Percentiles rank a stretch among this genome's conserved stretches.
These are phyloP conservation scores for Coelastrella sp. DNA, from an alignment of 139 green algal genomes.

Conservation along the genomic window DNA sequence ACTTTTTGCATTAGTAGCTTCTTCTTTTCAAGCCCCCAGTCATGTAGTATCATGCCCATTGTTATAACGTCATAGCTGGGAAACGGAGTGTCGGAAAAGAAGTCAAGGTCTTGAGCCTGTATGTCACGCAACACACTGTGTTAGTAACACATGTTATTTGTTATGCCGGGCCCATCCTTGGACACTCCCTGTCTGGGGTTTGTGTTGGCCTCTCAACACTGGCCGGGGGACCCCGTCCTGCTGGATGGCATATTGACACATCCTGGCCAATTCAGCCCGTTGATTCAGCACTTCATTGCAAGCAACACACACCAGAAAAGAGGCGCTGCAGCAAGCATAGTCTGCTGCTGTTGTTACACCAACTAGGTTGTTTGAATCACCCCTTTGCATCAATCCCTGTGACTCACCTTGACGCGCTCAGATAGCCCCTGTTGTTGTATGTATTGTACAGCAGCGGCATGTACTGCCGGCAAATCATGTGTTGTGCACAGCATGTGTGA, in stretches of 20 bases:
- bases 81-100: slow-evolving; percentile 45
- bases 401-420: slow-evolving; percentile 44
- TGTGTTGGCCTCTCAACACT: too few species aligned
- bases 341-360: neutral
- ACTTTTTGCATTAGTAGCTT: slow-evolving; percentile 56
- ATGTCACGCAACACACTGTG: neutral
- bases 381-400: neutral
- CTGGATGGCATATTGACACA: too few species aligned
- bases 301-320: neutral
- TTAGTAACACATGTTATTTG: too few species aligned
- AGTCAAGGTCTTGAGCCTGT: slow-evolving; percentile 47
- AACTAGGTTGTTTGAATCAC: neutral
- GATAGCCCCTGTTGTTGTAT: slow-evolving; percentile 39
- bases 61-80: slow-evolving; percentile 52
- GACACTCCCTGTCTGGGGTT: too few species aligned
- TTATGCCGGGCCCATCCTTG: too few species aligned
- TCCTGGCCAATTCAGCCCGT: too few species aligned
- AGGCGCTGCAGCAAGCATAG: neutral
- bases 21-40: slow-evolving; percentile 59
- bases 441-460: slow-evolving; percentile 41
- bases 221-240: too few species aligned
- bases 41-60: slow-evolving; percentile 64
- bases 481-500: slow-evolving; percentile 49
- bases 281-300: too few species aligned
- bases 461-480: slow-evolving; percentile 54